Evolutionary conservation across 805 yeast genomes (phyloP), one percentile per base, ranked within the genome.

Genomic region (Sugiyamaella chiloensis): DNA sequence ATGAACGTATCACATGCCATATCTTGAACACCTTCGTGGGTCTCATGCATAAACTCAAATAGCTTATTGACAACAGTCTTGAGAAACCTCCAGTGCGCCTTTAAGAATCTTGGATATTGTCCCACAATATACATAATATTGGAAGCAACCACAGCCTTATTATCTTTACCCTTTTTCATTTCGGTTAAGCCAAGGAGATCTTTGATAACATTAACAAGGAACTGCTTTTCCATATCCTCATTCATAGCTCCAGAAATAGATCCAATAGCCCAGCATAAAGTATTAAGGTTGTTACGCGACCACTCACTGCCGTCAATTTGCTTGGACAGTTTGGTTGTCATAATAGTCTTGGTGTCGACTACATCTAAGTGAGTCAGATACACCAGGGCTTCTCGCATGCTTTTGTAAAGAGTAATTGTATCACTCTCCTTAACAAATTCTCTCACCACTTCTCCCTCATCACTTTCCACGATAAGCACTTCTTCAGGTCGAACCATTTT

Each of bases 21-120:
- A 68, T 93, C 99, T 71, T 93, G 99, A 52, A 93, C 99, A 72
- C 99, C 99, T 68, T 91, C 99, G 68, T 93, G 99, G n/a, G 97
- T 89, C 75, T 93, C 99, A 72, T 93, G 98, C 99, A 93, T 93
- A 63, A 93, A 93, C 67, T 93, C 99, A 67, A 93, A 93, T 60
- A 93, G 76, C 68, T 93, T 93, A 69, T 87, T 84, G 52, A 93
- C 91, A 37, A 93, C 99, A 0, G 98, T 93, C 67, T 90, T 91
- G 65, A 93, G 72, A 60, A 93, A 93, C 66, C 87, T 89, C 99
- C 99, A 93, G 66, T 93, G 99, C 6, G 98, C 98, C 60, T 90
- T 90, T 64, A 93, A 75, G 63, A 93, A 93, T 65, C 99, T 76
- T 46, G 99, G 99, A 65, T 93, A 93, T 71, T 93, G 99, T 41